Evolutionary conservation across 2,329 filamentous ascomycete genomes (phyloP).

Genomic region (Trichoderma hamatum): DNA sequence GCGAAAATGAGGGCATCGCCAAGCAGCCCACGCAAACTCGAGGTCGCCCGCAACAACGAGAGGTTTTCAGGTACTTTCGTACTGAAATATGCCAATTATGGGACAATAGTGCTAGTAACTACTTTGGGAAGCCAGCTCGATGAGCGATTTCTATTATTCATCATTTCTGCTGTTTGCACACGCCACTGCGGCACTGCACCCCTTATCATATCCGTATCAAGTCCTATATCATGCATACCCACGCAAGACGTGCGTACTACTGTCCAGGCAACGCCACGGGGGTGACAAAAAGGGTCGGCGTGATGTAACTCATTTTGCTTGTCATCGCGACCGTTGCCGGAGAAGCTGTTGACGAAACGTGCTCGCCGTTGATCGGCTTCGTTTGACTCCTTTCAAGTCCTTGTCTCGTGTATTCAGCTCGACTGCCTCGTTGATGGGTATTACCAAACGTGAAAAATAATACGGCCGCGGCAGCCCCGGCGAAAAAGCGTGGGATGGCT

Average conservation of each 20-base stretch:
- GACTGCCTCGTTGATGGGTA: neutral
- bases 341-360: neutral
- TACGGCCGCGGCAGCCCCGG: slow-evolving; percentile 21
- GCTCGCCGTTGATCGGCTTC: neutral
- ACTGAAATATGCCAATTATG: slow-evolving; percentile 9
- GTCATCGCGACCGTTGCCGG: slow-evolving; percentile 1
- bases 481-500: slow-evolving; percentile 17
- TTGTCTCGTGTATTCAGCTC: neutral
- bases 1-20: slow-evolving; percentile 25
- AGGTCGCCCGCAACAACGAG: neutral
- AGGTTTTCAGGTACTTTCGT: neutral
- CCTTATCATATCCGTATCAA: slow-evolving; percentile 23
- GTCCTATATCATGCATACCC: slow-evolving; percentile 11
- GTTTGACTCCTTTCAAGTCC: neutral
- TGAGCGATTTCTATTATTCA: slow-evolving; percentile 29
- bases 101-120: slow-evolving; percentile 6
- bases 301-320: neutral
- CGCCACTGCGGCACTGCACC: neutral
- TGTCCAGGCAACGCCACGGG: slow-evolving; percentile 18
- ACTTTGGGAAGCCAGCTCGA: slow-evolving; percentile 7
- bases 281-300: neutral
- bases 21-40: slow-evolving; percentile 5
- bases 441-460: neutral
- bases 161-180: neutral
- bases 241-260: slow-evolving; percentile 19